Evolutionary conservation across 116 monocot genomes (phyloP).

Genomic region (Dioscorea cayenensis): DNA sequence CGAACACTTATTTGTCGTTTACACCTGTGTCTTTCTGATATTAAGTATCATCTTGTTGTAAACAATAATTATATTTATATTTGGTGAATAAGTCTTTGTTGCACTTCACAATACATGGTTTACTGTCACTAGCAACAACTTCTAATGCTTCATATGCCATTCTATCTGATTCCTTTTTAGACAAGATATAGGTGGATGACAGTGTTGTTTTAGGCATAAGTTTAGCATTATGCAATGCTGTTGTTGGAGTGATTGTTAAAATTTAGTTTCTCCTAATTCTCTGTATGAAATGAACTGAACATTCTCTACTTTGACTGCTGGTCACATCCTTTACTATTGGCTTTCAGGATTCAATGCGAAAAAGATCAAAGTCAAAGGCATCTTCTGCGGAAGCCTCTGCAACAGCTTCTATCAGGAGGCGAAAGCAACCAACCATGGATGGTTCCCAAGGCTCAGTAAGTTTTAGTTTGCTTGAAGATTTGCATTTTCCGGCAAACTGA

Average conservation of each 20-base stretch:
- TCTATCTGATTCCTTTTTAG: too few relatives aligned
- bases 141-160: too few relatives aligned
- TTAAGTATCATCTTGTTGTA: too few relatives aligned
- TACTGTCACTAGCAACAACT: too few relatives aligned
- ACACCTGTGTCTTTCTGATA: too few relatives aligned
- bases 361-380: slow-evolving; percentile 52
- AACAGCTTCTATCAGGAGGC: slow-evolving; percentile 52
- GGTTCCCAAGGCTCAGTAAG: slow-evolving; percentile 71
- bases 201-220: not conserved
- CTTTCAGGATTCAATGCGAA: slow-evolving; percentile 55
- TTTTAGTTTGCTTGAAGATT: not conserved
- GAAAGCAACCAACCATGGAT: slow-evolving; percentile 64
- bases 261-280: not conserved
- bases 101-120: too few relatives aligned
- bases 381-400: slow-evolving; percentile 62
- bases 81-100: too few relatives aligned
- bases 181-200: too few relatives aligned
- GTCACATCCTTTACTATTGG: not conserved
- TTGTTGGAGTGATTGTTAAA: not conserved
- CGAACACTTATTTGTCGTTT: too few relatives aligned
- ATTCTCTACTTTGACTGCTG: not conserved
- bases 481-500: too few relatives aligned
- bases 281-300: not conserved
- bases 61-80: too few relatives aligned
- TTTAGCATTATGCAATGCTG: not conserved